A percentile compares a stretch with the other conserved stretches of the same genome.
Evolutionary conservation across 2,329 filamentous ascomycete species (phyloP).

Genomic region (Microthyrium microscopicum): DNA sequence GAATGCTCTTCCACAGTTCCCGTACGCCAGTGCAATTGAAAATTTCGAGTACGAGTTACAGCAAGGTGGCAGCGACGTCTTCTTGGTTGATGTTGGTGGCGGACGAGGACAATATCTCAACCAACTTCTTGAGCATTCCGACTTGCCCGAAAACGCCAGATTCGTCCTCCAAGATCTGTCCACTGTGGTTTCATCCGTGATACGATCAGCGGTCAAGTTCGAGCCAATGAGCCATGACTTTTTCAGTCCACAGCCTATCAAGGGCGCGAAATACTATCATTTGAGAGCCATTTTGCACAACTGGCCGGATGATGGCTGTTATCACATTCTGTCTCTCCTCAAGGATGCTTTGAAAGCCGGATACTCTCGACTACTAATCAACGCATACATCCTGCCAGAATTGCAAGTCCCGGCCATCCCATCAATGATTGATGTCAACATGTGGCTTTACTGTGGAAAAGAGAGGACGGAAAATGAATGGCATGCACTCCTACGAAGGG

Average conservation of each 20-base stretch:
- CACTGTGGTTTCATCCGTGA: background rate
- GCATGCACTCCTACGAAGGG: constrained; percentile 17
- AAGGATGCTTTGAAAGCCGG: constrained; percentile 14
- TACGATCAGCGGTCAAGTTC: background rate
- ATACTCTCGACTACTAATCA: constrained; percentile 18
- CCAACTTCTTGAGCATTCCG: constrained; percentile 10
- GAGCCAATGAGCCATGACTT: constrained; percentile 7
- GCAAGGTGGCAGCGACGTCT: background rate
- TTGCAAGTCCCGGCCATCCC: constrained; percentile 20
- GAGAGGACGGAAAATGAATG: constrained; percentile 24
- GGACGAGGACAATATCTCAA: constrained; percentile 4
- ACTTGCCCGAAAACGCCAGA: constrained; percentile 2
- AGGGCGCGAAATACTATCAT: constrained; percentile 8
- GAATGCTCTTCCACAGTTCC: background rate
- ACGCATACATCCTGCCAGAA: constrained; percentile 17
- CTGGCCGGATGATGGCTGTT: constrained; percentile 15
- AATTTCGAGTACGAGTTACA: too few relatives aligned
- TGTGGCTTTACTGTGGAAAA: constrained; percentile 19
- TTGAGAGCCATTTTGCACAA: constrained; percentile 16
- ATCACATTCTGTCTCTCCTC: constrained; percentile 14
- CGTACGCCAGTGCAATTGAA: background rate
- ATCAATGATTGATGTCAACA: constrained; percentile 23
- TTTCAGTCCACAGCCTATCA: constrained; percentile 11
- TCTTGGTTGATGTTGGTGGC: constrained; percentile 6
- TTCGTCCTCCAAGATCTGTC: constrained; percentile 9